Evolutionary conservation across 371 early-diverging fungal species (phyloP), one percentile per base, ranked within the genome.

Genomic region (Mucor irregularis): DNA sequence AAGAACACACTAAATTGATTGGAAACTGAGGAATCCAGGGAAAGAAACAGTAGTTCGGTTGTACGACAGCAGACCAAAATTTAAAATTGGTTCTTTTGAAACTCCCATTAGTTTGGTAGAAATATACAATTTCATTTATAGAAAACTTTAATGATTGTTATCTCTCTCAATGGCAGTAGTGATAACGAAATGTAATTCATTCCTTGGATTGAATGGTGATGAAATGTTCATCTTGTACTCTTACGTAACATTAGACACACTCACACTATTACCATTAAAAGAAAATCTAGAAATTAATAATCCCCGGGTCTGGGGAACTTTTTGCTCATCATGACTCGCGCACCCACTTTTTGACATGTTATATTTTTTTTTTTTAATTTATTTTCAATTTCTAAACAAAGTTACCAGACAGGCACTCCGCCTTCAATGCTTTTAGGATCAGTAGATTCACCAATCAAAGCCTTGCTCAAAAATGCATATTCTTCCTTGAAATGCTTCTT

Each of bases 401-500:
- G 19, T 64, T 63, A 75, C 85, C 84, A 91, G 48, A 90, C 75
- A 50, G 91, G 91, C 25, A 86, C 81, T 39, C 92, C 90, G 31
- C 76, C 70, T 16, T 79, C 79, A 51, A 90, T 71, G 55, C 85
- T 81, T 45, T 76, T 67, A 33, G 90, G 89, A 62, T 82, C 81
- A 30, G 73, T 73, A 30, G 79, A 68, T 58, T 87, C 76, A 38
- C 94, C 93, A 39, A 90, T 75, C 61, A 97, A 80, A 16, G 98
- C 98, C 67, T 90, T 83, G 47, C 83, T 78, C 29, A 94, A 74
- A 55, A 96, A 67, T 57, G 82, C 83, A 61, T 91, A 85, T 74
- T 97, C 98, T 80, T 97, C 96, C 57, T 89, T 87, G 69, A 83
- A 81, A 75, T 98, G 98, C 59, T 90, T 90, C 88, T 94, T 95